A percentile compares a stretch with the other conserved stretches of the same genome.
Evolutionary conservation across 495 filamentous ascomycete species (phyloP).

Genomic region (Penicillium coffeae): DNA sequence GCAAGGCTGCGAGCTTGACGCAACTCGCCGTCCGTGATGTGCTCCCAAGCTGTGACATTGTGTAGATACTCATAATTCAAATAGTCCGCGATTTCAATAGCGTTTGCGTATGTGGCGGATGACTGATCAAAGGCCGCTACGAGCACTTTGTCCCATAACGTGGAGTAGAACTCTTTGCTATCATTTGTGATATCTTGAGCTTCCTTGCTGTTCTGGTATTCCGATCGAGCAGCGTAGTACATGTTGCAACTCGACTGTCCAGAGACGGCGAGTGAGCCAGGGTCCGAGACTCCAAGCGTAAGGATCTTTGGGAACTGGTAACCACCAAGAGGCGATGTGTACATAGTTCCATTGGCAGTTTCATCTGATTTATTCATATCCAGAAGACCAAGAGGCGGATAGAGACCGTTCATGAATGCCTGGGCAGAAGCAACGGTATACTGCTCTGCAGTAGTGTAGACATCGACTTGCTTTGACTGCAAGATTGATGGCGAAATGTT

Average conservation of each 20-base stretch:
- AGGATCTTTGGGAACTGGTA: slow-evolving; percentile 71
- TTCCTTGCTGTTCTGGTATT: slow-evolving; percentile 37
- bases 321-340: slow-evolving; percentile 59
- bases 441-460: slow-evolving; percentile 45
- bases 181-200: slow-evolving; percentile 33
- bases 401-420: slow-evolving; percentile 78
- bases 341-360: slow-evolving; percentile 53
- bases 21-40: slow-evolving; percentile 50
- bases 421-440: slow-evolving; percentile 58
- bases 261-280: slow-evolving; percentile 54
- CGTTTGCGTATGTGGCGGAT: slow-evolving; percentile 52
- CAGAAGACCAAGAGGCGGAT: slow-evolving; percentile 57
- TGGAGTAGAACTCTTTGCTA: slow-evolving; percentile 49
- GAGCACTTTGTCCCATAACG: slow-evolving; percentile 38
- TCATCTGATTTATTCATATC: slow-evolving; percentile 36
- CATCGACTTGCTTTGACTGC: slow-evolving; percentile 43
- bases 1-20: slow-evolving; percentile 60
- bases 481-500: slow-evolving; percentile 41
- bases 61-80: slow-evolving; percentile 71
- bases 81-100: slow-evolving; percentile 63
- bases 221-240: slow-evolving; percentile 30
- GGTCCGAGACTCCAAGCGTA: slow-evolving; percentile 46
- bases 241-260: slow-evolving; percentile 54
- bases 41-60: slow-evolving; percentile 59
- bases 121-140: slow-evolving; percentile 29